Percentiles rank a stretch among this genome's conserved stretches.
Conservation (phyloP, 139 green algal genomes). For the Chlamydomonas eustigma region DNA sequence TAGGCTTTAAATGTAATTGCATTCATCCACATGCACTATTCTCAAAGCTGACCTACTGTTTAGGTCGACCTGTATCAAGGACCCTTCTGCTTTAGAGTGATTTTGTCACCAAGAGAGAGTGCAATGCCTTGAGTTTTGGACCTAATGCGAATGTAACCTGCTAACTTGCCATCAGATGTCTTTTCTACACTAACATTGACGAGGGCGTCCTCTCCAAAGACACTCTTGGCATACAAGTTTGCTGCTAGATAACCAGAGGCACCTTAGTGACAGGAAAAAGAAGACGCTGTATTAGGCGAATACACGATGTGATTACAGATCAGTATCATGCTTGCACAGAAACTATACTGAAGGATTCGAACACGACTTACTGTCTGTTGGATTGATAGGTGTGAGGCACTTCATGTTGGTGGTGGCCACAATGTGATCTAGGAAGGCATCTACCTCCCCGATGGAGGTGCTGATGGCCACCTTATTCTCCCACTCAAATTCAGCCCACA, state of each 20-base stretch:
- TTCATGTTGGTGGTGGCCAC: slow-evolving; percentile 95
- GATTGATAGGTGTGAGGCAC: slow-evolving; percentile 79
- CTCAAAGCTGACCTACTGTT: too few relatives aligned
- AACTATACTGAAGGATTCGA: too few relatives aligned
- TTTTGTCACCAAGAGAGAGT: slow-evolving; percentile 95
- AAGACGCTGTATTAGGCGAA: background rate
- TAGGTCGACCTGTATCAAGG: too few relatives aligned
- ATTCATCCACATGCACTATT: too few relatives aligned
- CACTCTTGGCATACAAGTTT: slow-evolving; percentile 96
- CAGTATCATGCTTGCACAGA: too few relatives aligned
- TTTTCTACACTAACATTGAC: slow-evolving; percentile 97
- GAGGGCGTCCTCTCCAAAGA: slow-evolving; percentile 98
- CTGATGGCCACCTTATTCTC: slow-evolving; percentile 99
- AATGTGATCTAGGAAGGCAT: slow-evolving; percentile 92
- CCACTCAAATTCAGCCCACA: slow-evolving; percentile 99
- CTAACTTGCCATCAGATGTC: slow-evolving; percentile 75
- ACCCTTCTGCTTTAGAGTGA: slow-evolving; percentile 82
- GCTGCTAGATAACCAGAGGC: slow-evolving; percentile 86
- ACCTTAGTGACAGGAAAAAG: background rate
- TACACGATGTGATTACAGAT: too few relatives aligned
- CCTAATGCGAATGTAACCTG: slow-evolving; percentile 94
- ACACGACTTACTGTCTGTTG: slow-evolving; percentile 1
- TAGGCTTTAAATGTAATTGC: too few relatives aligned
- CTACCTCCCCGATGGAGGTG: slow-evolving; percentile 84
- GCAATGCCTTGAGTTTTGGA: slow-evolving; percentile 91